Percentiles rank a stretch among this genome's conserved stretches.
Evolutionary conservation across 768 basidiomycete species (phyloP).

Genomic region (Cystobasidium tubakii): DNA sequence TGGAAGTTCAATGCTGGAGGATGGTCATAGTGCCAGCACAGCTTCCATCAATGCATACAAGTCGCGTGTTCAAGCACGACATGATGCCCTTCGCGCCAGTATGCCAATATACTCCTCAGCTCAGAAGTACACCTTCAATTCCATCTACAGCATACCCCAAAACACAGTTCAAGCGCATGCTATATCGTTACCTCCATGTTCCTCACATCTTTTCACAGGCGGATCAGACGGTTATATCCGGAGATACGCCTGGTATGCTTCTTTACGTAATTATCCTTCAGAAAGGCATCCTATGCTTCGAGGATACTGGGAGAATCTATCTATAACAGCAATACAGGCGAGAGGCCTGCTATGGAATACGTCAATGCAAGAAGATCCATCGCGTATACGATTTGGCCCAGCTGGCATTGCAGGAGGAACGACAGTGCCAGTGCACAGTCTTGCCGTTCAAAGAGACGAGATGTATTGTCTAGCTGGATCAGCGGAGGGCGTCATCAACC

Average conservation of each 20-base stretch:
- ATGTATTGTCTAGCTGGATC: conserved; percentile 86
- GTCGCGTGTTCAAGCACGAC: conserved; percentile 6
- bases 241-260: conserved; percentile 39
- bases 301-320: conserved; percentile 46
- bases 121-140: conserved; percentile 12
- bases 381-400: conserved; percentile 37
- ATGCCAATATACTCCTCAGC: not conserved
- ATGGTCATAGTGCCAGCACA: not conserved
- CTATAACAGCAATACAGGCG: conserved; percentile 34
- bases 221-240: conserved; percentile 45
- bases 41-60: not conserved
- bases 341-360: not conserved
- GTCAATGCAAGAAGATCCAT: not conserved
- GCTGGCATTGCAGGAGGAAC: conserved; percentile 32
- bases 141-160: conserved; percentile 29
- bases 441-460: conserved; percentile 86
- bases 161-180: conserved; percentile 38
- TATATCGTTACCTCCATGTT: conserved; percentile 38
- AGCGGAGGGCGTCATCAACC: conserved; percentile 81
- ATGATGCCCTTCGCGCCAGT: not conserved
- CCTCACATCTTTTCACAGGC: conserved; percentile 43
- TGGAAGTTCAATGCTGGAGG: not conserved
- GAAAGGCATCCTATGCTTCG: conserved; percentile 37
- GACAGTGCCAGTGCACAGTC: conserved; percentile 68
- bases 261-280: conserved; percentile 35